These are phyloP conservation scores for Tylopilus cervinicoccineus DNA, from an alignment of 768 basidiomycete genomes.

Conservation along the genomic window DNA sequence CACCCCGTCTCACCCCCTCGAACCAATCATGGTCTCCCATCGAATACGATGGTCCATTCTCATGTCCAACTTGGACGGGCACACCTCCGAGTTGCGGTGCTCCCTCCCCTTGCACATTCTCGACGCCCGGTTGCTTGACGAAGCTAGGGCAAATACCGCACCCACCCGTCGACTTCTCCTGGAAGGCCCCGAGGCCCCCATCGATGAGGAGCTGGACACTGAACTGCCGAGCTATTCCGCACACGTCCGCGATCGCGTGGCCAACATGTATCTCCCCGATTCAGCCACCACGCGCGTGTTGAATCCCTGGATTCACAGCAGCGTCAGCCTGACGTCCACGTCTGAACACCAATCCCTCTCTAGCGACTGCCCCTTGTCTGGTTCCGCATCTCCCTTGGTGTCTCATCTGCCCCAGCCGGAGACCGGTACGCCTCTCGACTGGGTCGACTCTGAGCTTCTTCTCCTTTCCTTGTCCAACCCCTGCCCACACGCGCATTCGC, in stretches of 20 bases:
- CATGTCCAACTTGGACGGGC: slow-evolving; percentile 85
- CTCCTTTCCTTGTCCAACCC: slow-evolving; percentile 54
- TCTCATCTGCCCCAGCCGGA: slow-evolving; percentile 41
- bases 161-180: slow-evolving; percentile 58
- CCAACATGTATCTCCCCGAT: slow-evolving; percentile 69
- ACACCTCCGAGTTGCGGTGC: slow-evolving; percentile 92
- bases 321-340: slow-evolving; percentile 36
- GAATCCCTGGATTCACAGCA: slow-evolving; percentile 55
- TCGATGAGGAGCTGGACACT: slow-evolving; percentile 53
- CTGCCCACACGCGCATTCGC: slow-evolving; percentile 16
- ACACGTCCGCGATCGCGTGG: slow-evolving; percentile 88
- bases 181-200: slow-evolving; percentile 34
- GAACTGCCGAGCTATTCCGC: slow-evolving; percentile 87
- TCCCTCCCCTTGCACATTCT: slow-evolving; percentile 87
- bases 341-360: slow-evolving; percentile 15
- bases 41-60: slow-evolving; percentile 77
- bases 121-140: slow-evolving; percentile 65
- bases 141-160: slow-evolving; percentile 70
- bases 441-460: slow-evolving; percentile 84
- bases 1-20: slow-evolving; percentile 69
- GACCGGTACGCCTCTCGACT: slow-evolving; percentile 54
- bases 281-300: slow-evolving; percentile 56
- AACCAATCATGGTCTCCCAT: slow-evolving; percentile 74
- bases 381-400: slow-evolving; percentile 39
- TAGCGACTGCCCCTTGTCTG: slow-evolving; percentile 27